Evolutionary conservation across 257 asterid genomes (phyloP), one percentile per base, ranked within the genome.

Genomic region (Lithospermum erythrorhizon): DNA sequence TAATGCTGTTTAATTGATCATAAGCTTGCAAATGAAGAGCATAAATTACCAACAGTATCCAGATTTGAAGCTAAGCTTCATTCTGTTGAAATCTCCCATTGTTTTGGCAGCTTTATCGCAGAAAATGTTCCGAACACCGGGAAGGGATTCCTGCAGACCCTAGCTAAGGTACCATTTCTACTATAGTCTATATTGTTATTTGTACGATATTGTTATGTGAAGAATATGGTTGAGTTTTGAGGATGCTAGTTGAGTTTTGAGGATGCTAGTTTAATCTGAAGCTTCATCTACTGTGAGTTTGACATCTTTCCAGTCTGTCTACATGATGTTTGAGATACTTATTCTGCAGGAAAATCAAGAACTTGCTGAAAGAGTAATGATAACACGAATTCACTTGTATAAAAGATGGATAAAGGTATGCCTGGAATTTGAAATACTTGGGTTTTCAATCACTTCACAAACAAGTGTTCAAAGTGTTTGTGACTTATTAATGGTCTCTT

Each of bases 291-390:
- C 21, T 10, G n/a, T n/a, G n/a, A 18, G 17, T 52, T 9, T 10
- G 21, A 52, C 56, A 11, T 6, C 14, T 35, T 3, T 35, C 37
- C 45, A 35, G 45, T 35, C 9, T 21, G 4, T 18, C 22, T 11
- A 6, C 10, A 53, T n/a, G 13, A 53, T 9, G 14, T 20, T 53
- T 5, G 16, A 7, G 9, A 53, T 53, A 17, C 23, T 25, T 55
- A 69, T 55, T 32, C 41, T 41, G 49, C 84, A 83, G 93, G 95
- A 86, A 73, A 78, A 79, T 27, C 84, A 72, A 66, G 86, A 79
- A 54, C 89, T 86, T 66, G 93, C 87, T 53, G 89, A 83, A 69
- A 76, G 93, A 80, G 95, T 81, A 70, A 83, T 86, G 95, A 69
- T 81, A 54, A 86, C 95, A 1, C 82, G 91, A 19, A 90, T 86